Evolutionary conservation across 1,284 basidiomycete species (phyloP).

Genomic region (Lentinula novae-zelandiae): DNA sequence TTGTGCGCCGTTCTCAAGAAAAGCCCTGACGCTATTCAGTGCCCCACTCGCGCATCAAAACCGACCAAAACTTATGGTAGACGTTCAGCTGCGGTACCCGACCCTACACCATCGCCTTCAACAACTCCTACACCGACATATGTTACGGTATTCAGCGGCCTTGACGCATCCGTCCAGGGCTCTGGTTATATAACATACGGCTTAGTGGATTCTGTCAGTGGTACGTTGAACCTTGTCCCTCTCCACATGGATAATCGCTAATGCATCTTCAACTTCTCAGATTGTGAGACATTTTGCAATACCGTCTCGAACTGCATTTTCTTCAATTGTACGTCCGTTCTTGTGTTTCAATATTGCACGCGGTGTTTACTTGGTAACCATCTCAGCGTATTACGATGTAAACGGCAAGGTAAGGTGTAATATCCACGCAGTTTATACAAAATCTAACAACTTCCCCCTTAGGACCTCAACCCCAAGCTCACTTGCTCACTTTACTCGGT

Average conservation of each 20-base stretch:
- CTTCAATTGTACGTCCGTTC: constrained; percentile 25
- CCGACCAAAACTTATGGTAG: constrained; percentile 9
- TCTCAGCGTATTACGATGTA: constrained; percentile 28
- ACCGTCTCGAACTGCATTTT: constrained; percentile 26
- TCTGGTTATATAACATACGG: constrained; percentile 29
- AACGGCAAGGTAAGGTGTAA: constrained; percentile 24
- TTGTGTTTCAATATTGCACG: not conserved
- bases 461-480: constrained; percentile 35
- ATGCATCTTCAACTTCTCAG: no score
- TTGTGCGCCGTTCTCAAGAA: constrained; percentile 24
- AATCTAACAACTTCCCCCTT: not conserved
- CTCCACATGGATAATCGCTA: not conserved
- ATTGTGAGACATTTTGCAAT: constrained; percentile 30
- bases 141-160: constrained; percentile 23
- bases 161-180: constrained; percentile 26
- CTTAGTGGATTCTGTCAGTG: constrained; percentile 22
- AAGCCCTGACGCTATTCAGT: constrained; percentile 20
- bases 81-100: not conserved
- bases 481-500: constrained; percentile 38
- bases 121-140: constrained; percentile 23
- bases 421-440: no score
- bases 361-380: not conserved
- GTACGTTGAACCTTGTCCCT: no score
- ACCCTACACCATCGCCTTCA: constrained; percentile 10
- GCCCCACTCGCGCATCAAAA: constrained; percentile 12